Evolutionary conservation across 2,329 filamentous ascomycete genomes (phyloP), one percentile per base, ranked within the genome.

Genomic region (Thielaviopsis musarum): DNA sequence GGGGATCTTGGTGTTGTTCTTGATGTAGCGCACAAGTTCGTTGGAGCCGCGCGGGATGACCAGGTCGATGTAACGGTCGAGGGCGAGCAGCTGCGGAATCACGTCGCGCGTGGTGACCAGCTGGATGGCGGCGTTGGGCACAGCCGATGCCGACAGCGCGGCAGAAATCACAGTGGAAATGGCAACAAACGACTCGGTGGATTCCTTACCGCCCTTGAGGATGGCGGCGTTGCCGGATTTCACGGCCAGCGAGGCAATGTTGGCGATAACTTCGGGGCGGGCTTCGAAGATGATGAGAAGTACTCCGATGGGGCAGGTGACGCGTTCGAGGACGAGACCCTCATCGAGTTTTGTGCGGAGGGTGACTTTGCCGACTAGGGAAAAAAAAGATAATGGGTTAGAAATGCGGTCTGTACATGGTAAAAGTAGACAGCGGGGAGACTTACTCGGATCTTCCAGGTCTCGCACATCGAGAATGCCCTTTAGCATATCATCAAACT

Each of bases 191-290:
- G 90, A 95, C 69, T 94, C 83, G 21, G 86, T 93, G 0, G 91
- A 96, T 72, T 98, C 93, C 70, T 95, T 95, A 64, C 93, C 93
- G 62, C 91, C 91, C 77, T 98, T 98, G 62, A 98, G 77, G 66
- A 98, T 97, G 57, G 91, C 93, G 41, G 93, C 87, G 71, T 98
- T 98, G 66, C 90, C 93, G 13, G 91, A 97, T 71, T 98, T 98
- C 72, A 98, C 88, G 45, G 93, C 91, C 24, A 98, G 78, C 3
- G 91, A 88, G 63, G 93, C 90, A 68, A 98, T 97, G 71, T 98
- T 98, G 68, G 91, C 93, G 68, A 98, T 96, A 64, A 98, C 93
- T 73, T 98, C 93, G 6, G 93, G 93, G 7, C 93, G 86, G 41
- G 93, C 93, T 74, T 98, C 93, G 69, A 98, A 98, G 68, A 98